Evolutionary conservation across 371 early-diverging fungal species (phyloP), one percentile per base, ranked within the genome.

Genomic region (Batkoa obscura): DNA sequence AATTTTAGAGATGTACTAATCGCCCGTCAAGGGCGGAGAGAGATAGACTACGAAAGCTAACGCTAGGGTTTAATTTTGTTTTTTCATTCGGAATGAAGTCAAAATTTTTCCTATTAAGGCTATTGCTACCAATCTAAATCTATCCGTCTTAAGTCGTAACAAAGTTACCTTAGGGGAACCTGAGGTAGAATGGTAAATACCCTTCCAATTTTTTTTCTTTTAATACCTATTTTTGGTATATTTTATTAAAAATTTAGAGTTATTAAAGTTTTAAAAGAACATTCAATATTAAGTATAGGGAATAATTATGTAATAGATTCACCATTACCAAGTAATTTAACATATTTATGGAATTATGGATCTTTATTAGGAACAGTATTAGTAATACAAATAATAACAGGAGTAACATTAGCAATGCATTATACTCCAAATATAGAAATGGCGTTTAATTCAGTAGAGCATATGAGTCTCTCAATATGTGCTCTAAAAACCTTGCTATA

Each of bases 271-370:
- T 64, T 65, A 69, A 74, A 72, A 72, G 71, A 57, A 62, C 72
- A 77, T 64, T 72, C 72, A 39, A 62, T 73, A 62, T 66, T 72
- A 64, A 62, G 66, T 65, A 68, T 78, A 63, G 69, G 67, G 52
- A 79, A 79, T 72, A 69, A 71, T 65, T 76, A 64, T 71, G 43
- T 76, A 59, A 71, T 77, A 59, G 77, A 78, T 73, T 75, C 75
- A 58, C 76, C 78, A 49, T 69, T 68, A 49, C 77, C 79, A 59
- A 70, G 67, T 60, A 78, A 78, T 71, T 66, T 72, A 38, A 66
- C 63, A 56, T 78, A 78, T 67, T 59, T 74, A 50, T 78, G 73
- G 68, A 73, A 68, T 66, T 78, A 71, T 68, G 78, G 78, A 60
- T 74, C 73, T 68, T 71, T 78, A 71, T 68, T 77, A 64, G 77